These are phyloP conservation scores for Tylopilus subfusipes DNA, from an alignment of 768 basidiomycete species.

Conservation along the genomic window DNA sequence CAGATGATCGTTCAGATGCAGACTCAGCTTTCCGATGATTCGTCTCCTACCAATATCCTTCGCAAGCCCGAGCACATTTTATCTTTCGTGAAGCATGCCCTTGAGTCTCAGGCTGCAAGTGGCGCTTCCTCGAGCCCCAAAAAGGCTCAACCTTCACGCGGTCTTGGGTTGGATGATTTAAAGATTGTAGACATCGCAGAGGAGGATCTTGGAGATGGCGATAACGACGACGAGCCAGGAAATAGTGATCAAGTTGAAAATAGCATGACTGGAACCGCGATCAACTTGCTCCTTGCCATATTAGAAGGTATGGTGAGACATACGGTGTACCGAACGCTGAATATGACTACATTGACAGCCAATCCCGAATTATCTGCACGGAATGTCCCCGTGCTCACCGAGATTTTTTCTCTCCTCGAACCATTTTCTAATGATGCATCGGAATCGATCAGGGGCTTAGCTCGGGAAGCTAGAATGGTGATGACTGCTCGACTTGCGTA, in stretches of 20 bases:
- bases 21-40: slow-evolving; percentile 54
- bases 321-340: too few relatives aligned
- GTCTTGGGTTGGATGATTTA: slow-evolving; percentile 35
- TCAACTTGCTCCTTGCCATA: slow-evolving; percentile 78
- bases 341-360: slow-evolving; percentile 21
- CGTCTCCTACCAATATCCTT: slow-evolving; percentile 54
- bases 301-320: slow-evolving; percentile 64
- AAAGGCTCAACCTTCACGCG: slow-evolving; percentile 7
- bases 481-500: slow-evolving; percentile 78
- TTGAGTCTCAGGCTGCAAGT: slow-evolving; percentile 41
- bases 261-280: slow-evolving; percentile 71
- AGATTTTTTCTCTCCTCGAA: slow-evolving; percentile 67
- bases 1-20: slow-evolving; percentile 85
- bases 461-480: slow-evolving; percentile 78
- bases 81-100: slow-evolving; percentile 76
- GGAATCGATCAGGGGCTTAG: slow-evolving; percentile 50
- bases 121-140: not conserved
- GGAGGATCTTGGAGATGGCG: slow-evolving; percentile 43
- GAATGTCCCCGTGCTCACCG: slow-evolving; percentile 60
- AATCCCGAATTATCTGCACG: slow-evolving; percentile 61
- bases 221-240: slow-evolving; percentile 53
- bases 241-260: slow-evolving; percentile 43
- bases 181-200: slow-evolving; percentile 37
- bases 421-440: slow-evolving; percentile 48
- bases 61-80: slow-evolving; percentile 67